Base-by-base conservation (phyloP, 2,329 filamentous ascomycete genomes). In the Trichoderma polysporum region DNA sequence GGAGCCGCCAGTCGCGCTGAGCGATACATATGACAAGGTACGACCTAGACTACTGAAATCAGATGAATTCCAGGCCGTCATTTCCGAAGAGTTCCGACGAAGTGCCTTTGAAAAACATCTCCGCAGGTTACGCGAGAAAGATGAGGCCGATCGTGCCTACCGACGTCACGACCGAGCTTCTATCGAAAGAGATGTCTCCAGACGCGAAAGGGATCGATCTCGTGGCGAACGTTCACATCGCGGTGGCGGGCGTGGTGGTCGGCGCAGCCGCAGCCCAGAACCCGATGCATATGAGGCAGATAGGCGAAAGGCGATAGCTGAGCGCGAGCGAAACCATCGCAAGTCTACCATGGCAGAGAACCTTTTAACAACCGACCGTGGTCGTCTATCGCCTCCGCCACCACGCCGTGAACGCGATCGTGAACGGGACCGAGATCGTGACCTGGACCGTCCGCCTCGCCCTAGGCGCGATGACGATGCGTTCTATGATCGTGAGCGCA, bases 241-340 rank as follows among this genome's bases (percentile, higher is more conserved):
- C 71, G 81, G 82, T 74, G 81, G 82, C 72, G 83, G 80, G 71
- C 86, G 86, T 74, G 79, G 83, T 74, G 79, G 80, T 72, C 84
- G 92, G 73, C 87, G 88, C 73, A 96, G 92, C 76, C 92, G 93
- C 73, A 94, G 91, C 73, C 94, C 93, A n/a, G 95, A 98, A 78
- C 87, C 88, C 67, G 94, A 99, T 80, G 88, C 92, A 22, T 99
- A 99, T 78, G 95, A 98, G 79, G 95, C 94, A 68, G 95, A 99
- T 76, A 89, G 95, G 71, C 91, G 93, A 74, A 95, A 94, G 78
- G 94, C 94, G 50, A 94, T 95, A 75, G 93, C 94, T 67, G 94
- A 97, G 76, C 90, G 96, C 56, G 96, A 98, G 80, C 91, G 94
- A 71, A 94, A 96, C 73, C 96, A 97, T 80, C 90, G 92, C 77